These are phyloP conservation scores for Alternaria sp. DNA, from an alignment of 2,329 filamentous ascomycete species.

Conservation along the genomic window DNA sequence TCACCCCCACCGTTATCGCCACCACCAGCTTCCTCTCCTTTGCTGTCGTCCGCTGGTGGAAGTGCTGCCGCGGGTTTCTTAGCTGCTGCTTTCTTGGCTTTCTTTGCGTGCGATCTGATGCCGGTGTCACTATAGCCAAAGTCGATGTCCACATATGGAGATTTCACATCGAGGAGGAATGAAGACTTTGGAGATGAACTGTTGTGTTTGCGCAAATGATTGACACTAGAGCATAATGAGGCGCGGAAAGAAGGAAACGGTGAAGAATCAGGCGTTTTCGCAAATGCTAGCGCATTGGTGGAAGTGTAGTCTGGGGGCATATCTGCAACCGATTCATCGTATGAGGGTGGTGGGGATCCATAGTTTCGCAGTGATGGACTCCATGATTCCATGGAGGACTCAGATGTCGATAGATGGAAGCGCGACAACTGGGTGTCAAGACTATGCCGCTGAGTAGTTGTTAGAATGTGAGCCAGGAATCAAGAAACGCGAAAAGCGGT, in stretches of 20 bases:
- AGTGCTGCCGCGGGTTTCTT: slow-evolving; percentile 34
- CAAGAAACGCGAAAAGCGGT: slow-evolving; percentile 10
- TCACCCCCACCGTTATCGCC: slow-evolving; percentile 47
- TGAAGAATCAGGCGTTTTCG: slow-evolving; percentile 43
- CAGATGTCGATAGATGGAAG: slow-evolving; percentile 25
- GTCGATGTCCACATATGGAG: slow-evolving; percentile 60
- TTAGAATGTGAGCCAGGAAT: slow-evolving; percentile 31
- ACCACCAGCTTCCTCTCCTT: slow-evolving; percentile 53
- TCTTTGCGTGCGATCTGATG: slow-evolving; percentile 61
- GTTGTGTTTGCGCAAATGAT: slow-evolving; percentile 40
- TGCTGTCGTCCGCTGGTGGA: slow-evolving; percentile 56
- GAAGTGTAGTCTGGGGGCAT: slow-evolving; percentile 56
- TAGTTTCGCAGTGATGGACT: slow-evolving; percentile 28
- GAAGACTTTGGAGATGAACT: slow-evolving; percentile 40
- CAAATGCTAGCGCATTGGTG: slow-evolving; percentile 52
- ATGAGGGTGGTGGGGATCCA: slow-evolving; percentile 50
- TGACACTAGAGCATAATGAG: slow-evolving; percentile 40
- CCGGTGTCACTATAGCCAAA: slow-evolving; percentile 64
- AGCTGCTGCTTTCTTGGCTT: slow-evolving; percentile 57
- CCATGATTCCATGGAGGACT: slow-evolving; percentile 37
- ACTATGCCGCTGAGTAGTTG: slow-evolving; percentile 33
- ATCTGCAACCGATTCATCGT: slow-evolving; percentile 55
- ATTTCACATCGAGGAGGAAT: slow-evolving; percentile 44
- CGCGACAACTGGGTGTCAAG: slow-evolving; percentile 29
- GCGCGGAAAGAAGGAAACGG: slow-evolving; percentile 44